These are phyloP conservation scores for Anthracocystis setariae DNA, from an alignment of 1,284 basidiomycete species.

Conservation along the genomic window DNA sequence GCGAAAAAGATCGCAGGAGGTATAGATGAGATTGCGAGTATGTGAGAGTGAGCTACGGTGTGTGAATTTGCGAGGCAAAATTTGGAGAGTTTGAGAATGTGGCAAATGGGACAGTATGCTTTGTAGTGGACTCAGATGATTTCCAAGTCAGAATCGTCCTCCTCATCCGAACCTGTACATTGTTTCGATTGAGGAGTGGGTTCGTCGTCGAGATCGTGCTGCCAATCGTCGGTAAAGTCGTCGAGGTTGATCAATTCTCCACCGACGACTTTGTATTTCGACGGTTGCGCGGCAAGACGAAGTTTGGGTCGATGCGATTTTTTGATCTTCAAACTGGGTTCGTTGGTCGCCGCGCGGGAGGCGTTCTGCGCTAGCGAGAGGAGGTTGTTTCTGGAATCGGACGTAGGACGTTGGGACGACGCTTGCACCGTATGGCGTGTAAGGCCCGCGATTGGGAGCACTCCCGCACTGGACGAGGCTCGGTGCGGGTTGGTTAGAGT, in stretches of 20 bases:
- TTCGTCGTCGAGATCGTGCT: conserved; percentile 19
- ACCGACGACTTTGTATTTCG: conserved; percentile 20
- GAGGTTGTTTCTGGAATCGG: conserved; percentile 25
- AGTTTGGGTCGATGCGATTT: conserved; percentile 36
- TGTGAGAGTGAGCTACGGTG: too few species aligned
- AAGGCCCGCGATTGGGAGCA: conserved; percentile 14
- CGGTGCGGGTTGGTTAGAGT: conserved; percentile 3
- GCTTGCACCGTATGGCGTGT: conserved; percentile 6
- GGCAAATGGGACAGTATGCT: too few species aligned
- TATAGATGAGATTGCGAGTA: too few species aligned
- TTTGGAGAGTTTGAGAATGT: too few species aligned
- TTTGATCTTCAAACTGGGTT: conserved; percentile 25
- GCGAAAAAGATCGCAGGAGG: too few species aligned
- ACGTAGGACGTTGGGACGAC: background rate
- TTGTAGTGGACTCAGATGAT: conserved; percentile 38
- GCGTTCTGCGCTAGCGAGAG: conserved; percentile 18
- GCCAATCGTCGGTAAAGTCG: conserved; percentile 35
- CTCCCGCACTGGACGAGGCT: background rate
- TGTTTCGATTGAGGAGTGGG: background rate
- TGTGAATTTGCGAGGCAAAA: too few species aligned
- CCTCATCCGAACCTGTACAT: background rate
- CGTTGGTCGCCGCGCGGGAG: background rate
- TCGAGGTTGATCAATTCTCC: conserved; percentile 34
- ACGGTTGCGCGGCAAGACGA: conserved; percentile 11
- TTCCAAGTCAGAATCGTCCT: conserved; percentile 33